Percentiles rank a stretch among this genome's conserved stretches.
phyloP scores from a whole-genome alignment of 2,329 filamentous ascomycete genomes.

The Biscogniauxia sp. region DNA sequence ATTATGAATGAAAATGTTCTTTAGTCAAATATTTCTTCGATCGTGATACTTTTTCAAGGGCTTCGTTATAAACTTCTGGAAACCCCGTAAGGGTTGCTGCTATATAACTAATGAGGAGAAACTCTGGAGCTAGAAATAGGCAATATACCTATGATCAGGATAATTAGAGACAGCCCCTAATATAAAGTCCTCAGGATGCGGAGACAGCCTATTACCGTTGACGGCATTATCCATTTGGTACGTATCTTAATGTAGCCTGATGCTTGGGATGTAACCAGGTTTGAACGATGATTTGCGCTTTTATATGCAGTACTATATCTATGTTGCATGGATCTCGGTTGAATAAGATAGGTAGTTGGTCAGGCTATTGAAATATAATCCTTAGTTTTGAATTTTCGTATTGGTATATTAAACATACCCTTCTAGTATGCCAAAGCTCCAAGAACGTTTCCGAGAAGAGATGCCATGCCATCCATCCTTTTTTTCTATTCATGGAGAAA shows the following conservation, averaged over 20 bases:
- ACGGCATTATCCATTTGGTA: neutral
- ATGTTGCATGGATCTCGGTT: neutral
- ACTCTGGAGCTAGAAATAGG: neutral
- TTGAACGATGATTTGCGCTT: neutral
- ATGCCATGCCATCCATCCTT: neutral
- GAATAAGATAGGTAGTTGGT: neutral
- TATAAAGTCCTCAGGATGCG: neutral
- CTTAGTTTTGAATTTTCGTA: too few relatives aligned
- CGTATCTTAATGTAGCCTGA: too few relatives aligned
- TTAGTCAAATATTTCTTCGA: neutral
- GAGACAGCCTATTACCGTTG: neutral
- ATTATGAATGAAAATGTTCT: neutral
- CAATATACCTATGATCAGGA: neutral
- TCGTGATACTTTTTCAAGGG: neutral
- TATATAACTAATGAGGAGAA: neutral
- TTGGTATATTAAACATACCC: too few relatives aligned
- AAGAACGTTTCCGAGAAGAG: neutral
- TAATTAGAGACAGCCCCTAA: neutral
- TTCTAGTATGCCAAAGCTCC: neutral
- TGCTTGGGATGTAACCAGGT: neutral
- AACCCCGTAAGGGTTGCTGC: neutral
- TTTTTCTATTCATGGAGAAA: too few relatives aligned
- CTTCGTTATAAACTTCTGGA: neutral
- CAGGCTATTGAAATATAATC: too few relatives aligned
- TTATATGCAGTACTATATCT: neutral